Evolutionary conservation across 2,329 filamentous ascomycete genomes (phyloP).

Genomic region (Magnaporthiopsis rhizophila): DNA sequence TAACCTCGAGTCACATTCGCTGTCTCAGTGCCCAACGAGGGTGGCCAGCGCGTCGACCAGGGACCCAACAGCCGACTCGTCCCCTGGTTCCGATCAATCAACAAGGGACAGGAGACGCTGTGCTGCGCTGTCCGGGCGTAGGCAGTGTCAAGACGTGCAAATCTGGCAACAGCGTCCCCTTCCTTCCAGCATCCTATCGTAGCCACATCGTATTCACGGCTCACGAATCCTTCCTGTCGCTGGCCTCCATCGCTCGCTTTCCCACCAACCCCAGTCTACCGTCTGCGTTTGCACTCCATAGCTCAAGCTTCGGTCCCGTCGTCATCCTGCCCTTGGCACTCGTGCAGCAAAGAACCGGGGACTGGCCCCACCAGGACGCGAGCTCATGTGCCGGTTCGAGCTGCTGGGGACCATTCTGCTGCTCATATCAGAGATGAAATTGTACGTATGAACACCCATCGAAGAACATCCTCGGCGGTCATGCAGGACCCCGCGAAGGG

Average conservation of each 20-base stretch:
- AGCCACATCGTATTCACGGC: no score
- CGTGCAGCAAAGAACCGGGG: constrained; percentile 2
- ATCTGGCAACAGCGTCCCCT: background rate
- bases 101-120: background rate
- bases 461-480: background rate
- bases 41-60: background rate
- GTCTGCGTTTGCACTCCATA: no score
- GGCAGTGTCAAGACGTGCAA: background rate
- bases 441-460: background rate
- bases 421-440: constrained; percentile 12
- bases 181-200: no score
- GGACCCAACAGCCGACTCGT: background rate
- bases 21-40: background rate
- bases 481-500: background rate
- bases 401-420: constrained; percentile 14
- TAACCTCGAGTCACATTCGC: background rate
- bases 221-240: background rate
- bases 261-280: background rate
- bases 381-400: constrained; percentile 14
- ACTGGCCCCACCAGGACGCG: background rate
- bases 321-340: background rate
- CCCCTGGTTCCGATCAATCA: background rate
- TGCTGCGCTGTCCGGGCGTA: background rate
- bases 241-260: background rate
- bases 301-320: no score